phyloP scores from a whole-genome alignment of 140 eudicot species.

The Oenanthe javanica region DNA sequence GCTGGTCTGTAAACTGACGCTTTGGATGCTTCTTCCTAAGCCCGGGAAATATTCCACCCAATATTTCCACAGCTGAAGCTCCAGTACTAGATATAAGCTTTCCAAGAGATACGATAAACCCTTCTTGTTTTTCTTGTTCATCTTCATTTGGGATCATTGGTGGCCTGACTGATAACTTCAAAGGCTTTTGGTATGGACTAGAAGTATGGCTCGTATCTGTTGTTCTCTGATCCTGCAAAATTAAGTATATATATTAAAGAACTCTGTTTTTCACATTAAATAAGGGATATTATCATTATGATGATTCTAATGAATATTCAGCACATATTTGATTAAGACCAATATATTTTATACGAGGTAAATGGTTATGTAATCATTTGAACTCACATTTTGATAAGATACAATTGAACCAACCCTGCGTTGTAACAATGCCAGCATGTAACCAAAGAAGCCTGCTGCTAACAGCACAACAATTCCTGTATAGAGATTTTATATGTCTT shows the following conservation, averaged over 20 bases:
- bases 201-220: slow-evolving; percentile 32
- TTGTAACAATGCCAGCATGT: slow-evolving; percentile 87
- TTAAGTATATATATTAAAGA: neutral
- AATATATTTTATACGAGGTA: neutral
- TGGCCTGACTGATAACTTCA: slow-evolving; percentile 42
- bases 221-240: slow-evolving; percentile 36
- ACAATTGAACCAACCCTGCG: slow-evolving; percentile 70
- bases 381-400: slow-evolving; percentile 55
- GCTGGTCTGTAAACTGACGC: slow-evolving; percentile 37
- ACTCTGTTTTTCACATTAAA: neutral
- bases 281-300: neutral
- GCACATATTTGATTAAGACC: neutral
- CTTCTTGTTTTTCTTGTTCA: slow-evolving; percentile 68
- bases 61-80: slow-evolving; percentile 45
- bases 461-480: slow-evolving; percentile 72
- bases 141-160: slow-evolving; percentile 67
- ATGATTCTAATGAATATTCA: neutral
- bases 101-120: slow-evolving; percentile 55
- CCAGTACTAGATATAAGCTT: slow-evolving; percentile 56
- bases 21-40: slow-evolving; percentile 36
- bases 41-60: slow-evolving; percentile 52
- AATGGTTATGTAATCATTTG: neutral
- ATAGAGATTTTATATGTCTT: slow-evolving; percentile 3
- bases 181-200: slow-evolving; percentile 44
- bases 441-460: slow-evolving; percentile 95